phyloP scores from a whole-genome alignment of 106 monocot species.

The Platanthera zijinensis region DNA sequence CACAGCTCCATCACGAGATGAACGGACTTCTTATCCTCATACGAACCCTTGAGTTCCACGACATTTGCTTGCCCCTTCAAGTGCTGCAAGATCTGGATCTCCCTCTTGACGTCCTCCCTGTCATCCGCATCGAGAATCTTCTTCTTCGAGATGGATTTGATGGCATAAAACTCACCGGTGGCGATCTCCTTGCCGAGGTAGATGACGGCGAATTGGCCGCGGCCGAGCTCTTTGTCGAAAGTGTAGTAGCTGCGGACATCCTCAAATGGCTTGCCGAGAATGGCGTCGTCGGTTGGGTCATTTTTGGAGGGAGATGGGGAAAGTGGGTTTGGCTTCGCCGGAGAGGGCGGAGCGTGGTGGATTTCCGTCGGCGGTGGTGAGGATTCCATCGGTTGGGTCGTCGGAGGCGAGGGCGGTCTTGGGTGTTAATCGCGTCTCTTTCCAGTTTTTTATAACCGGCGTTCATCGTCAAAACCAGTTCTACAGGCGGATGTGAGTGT shows the following conservation, averaged over 20 bases:
- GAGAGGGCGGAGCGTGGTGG: slow-evolving; percentile 8
- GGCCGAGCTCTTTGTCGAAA: slow-evolving; percentile 33
- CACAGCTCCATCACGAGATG: slow-evolving; percentile 71
- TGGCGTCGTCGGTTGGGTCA: neutral
- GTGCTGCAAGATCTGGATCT: slow-evolving; percentile 37
- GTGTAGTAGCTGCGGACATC: slow-evolving; percentile 27
- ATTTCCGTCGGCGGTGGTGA: slow-evolving; percentile 7
- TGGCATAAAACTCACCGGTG: slow-evolving; percentile 15
- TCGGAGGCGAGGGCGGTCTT: neutral
- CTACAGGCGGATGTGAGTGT: no score
- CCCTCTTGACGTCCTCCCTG: slow-evolving; percentile 27
- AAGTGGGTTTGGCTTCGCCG: slow-evolving; percentile 1
- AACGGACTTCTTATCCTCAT: slow-evolving; percentile 44
- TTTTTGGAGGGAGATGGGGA: neutral
- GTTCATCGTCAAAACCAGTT: no score
- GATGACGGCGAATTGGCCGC: slow-evolving; percentile 32
- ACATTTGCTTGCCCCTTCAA: slow-evolving; percentile 30
- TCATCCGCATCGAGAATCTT: slow-evolving; percentile 22
- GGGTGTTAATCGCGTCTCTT: neutral
- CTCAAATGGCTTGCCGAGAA: slow-evolving; percentile 25
- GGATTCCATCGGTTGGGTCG: neutral
- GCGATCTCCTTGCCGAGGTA: slow-evolving; percentile 28
- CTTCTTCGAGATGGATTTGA: slow-evolving; percentile 32
- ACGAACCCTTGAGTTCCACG: slow-evolving; percentile 53
- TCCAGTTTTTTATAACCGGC: no score